phyloP scores from a whole-genome alignment of 2,329 filamentous ascomycete genomes.

The Endothia cerciana region DNA sequence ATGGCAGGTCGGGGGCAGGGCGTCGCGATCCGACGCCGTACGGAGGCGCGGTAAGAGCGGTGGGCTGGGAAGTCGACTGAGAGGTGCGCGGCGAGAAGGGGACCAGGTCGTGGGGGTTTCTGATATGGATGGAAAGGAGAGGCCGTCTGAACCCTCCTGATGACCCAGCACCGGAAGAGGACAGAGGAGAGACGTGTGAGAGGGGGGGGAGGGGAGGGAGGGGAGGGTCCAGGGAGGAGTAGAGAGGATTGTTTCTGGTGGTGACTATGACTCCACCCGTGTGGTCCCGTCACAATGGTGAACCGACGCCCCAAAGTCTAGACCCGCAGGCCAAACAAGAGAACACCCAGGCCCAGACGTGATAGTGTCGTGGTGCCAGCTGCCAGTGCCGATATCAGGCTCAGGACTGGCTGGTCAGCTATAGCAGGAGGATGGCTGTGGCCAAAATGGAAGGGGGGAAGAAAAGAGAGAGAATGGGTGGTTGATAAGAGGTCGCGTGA shows the following conservation, averaged over 20 bases:
- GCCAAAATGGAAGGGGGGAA: neutral
- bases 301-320: neutral
- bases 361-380: neutral
- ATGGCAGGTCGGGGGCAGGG: conserved; percentile 19
- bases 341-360: neutral
- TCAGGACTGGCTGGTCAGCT: neutral
- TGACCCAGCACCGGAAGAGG: conserved; percentile 25
- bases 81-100: neutral
- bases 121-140: conserved; percentile 3
- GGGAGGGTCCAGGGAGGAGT: neutral
- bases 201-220: neutral
- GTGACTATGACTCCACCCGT: neutral
- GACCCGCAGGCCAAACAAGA: neutral
- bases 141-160: conserved; percentile 9
- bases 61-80: neutral
- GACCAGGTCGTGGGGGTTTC: too few species aligned
- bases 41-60: conserved; percentile 3
- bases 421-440: neutral
- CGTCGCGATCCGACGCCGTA: neutral
- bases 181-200: neutral
- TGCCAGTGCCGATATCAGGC: neutral
- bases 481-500: neutral
- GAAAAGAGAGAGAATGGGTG: neutral
- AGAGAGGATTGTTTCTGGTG: neutral
- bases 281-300: neutral